Evolutionary conservation across 805 yeast genomes (phyloP), one percentile per base, ranked within the genome.

Genomic region (Debaryomyces castellii): DNA sequence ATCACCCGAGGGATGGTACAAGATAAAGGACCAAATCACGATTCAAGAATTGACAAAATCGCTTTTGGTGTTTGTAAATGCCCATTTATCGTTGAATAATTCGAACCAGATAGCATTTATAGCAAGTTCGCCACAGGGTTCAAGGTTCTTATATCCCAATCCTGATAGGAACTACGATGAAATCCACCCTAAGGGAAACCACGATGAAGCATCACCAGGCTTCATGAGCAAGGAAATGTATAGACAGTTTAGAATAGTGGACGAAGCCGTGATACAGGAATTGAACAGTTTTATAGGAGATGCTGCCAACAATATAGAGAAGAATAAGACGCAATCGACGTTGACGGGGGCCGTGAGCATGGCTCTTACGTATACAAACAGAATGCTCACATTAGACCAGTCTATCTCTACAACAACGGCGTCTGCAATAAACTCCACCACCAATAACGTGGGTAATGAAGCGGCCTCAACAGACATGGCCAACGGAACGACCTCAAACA

Each of bases 41-140:
- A 63, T 89, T 18, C 74, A 78, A 49, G 81, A 82, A 36, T 81
- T 85, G 6, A 63, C 86, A 5, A 77, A 85, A 50, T 72, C 91
- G 2, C 58, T 91, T 7, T 64, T 89, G 25, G 89, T 94, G 20
- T 83, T 86, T 57, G 63, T 91, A 42, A 94, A 94, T 63, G 90
- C 96, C 1, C 99, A 94, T 63, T 62, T 94, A 39, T 84, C 98
- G 0, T 73, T 89, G 41, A 88, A 88, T 63, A 87, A 87, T 53
- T 81, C 90, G 30, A 94, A 94, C 62, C 80, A 80, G 57, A 95
- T 92, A 8, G 86, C 94, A 2, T 80, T 92, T 12, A 78, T 91
- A 33, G 86, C 89, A 1, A 84, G 89, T 17, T 86, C 89, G 52
- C 78, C 89, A 1, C 65, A 69, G 11, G 89, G 92, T 0, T 82